A percentile compares a stretch with the other conserved stretches of the same genome.
Evolutionary conservation across 2,329 filamentous ascomycete genomes (phyloP).

Genomic region (Phialophora chinensis): DNA sequence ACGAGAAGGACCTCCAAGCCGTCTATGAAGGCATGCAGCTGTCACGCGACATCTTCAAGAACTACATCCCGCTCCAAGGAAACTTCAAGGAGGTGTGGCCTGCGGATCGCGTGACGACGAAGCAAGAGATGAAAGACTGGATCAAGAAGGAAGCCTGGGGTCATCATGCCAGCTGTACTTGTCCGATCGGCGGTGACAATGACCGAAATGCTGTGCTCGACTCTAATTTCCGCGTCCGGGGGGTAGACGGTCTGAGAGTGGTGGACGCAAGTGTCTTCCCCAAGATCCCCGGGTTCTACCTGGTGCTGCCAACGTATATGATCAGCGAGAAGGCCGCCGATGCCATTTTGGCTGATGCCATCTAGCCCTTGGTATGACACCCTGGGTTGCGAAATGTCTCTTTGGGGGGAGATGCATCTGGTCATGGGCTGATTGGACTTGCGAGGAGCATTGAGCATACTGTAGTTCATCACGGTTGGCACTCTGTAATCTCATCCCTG

Average conservation of each 20-base stretch:
- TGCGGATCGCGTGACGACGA: slow-evolving; percentile 49
- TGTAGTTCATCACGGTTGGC: too few relatives aligned
- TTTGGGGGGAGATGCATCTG: too few relatives aligned
- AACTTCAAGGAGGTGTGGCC: slow-evolving; percentile 52
- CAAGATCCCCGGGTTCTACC: slow-evolving; percentile 61
- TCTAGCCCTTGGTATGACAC: background rate
- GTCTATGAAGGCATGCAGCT: slow-evolving; percentile 63
- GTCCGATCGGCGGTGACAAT: slow-evolving; percentile 60
- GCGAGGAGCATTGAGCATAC: too few relatives aligned
- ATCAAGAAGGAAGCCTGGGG: slow-evolving; percentile 60
- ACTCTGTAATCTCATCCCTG: too few relatives aligned
- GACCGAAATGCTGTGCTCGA: slow-evolving; percentile 64
- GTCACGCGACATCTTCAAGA: slow-evolving; percentile 53
- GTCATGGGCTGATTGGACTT: too few relatives aligned
- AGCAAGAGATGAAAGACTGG: slow-evolving; percentile 55
- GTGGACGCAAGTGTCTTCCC: slow-evolving; percentile 66
- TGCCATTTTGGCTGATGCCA: slow-evolving; percentile 51
- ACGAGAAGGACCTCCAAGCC: slow-evolving; percentile 59
- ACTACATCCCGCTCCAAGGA: slow-evolving; percentile 51
- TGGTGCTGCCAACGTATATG: slow-evolving; percentile 60
- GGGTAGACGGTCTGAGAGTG: slow-evolving; percentile 62
- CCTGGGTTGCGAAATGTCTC: too few relatives aligned
- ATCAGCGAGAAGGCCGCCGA: slow-evolving; percentile 66
- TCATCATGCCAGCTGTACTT: slow-evolving; percentile 64
- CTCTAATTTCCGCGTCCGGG: slow-evolving; percentile 62